Percentiles rank a stretch among this genome's conserved stretches.
Conservation (phyloP, 2,329 filamentous ascomycete species). For the Trichoderma breve region DNA sequence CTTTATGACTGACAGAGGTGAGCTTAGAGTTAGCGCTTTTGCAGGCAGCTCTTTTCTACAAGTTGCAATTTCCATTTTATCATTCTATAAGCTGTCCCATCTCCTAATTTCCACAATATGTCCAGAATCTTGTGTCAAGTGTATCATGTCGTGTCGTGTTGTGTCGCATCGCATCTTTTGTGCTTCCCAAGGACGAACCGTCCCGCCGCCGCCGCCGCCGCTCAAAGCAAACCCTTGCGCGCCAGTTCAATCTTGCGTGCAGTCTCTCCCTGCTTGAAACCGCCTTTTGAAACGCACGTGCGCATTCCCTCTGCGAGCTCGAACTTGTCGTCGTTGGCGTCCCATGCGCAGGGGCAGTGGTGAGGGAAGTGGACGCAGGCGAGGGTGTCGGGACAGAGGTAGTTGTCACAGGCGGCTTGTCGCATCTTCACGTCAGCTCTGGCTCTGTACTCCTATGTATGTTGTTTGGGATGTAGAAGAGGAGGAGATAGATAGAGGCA, state of each 20-base stretch:
- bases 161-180: neutral
- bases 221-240: constrained; percentile 69
- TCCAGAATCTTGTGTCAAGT: neutral
- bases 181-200: neutral
- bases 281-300: constrained; percentile 72
- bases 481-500: neutral
- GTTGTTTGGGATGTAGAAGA: neutral
- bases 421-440: constrained; percentile 1
- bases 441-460: neutral
- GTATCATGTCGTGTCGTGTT: neutral
- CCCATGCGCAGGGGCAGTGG: constrained; percentile 91
- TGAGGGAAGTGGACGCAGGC: constrained; percentile 95
- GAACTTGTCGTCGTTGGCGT: constrained; percentile 72
- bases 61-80: neutral
- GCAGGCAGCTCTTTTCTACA: neutral
- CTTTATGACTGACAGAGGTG: neutral
- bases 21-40: neutral
- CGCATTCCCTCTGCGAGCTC: constrained; percentile 69
- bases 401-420: constrained; percentile 82
- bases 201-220: neutral
- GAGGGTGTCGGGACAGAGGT: constrained; percentile 90
- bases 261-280: constrained; percentile 69
- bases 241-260: constrained; percentile 75
- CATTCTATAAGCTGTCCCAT: neutral
- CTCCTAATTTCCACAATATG: neutral